Conservation (phyloP, 2,329 filamentous ascomycete species). For the Emmonsiellopsis sp. region DNA sequence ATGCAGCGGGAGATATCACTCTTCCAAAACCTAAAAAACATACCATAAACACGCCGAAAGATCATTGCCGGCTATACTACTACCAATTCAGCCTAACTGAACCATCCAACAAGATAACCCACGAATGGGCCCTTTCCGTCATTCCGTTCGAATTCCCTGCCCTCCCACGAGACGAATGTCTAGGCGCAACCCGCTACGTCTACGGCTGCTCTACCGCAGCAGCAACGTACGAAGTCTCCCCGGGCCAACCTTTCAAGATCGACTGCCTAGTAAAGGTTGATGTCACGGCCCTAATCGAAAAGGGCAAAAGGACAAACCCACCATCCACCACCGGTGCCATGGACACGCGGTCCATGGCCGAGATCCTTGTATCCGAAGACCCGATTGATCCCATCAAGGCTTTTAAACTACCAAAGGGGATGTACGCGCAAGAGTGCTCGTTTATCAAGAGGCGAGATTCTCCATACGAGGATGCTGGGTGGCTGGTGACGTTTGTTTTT, state of each 20-base stretch:
- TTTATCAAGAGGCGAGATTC: conserved; percentile 47
- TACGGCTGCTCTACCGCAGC: conserved; percentile 47
- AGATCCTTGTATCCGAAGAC: conserved; percentile 42
- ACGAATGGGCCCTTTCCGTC: conserved; percentile 56
- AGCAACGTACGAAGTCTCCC: neutral
- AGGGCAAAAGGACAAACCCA: conserved; percentile 40
- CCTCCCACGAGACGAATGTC: conserved; percentile 45
- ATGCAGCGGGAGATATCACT: conserved; percentile 54
- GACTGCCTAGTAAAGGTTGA: neutral
- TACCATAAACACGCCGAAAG: neutral
- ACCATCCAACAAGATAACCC: conserved; percentile 36
- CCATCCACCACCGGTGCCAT: conserved; percentile 51
- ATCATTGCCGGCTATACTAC: conserved; percentile 55
- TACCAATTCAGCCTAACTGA: conserved; percentile 49
- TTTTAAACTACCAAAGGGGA: conserved; percentile 52
- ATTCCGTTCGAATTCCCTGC: conserved; percentile 63
- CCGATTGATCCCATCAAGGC: conserved; percentile 49
- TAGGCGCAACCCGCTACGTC: conserved; percentile 51
- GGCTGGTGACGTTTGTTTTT: conserved; percentile 60
- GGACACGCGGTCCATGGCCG: conserved; percentile 46
- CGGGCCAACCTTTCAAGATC: neutral
- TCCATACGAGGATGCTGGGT: conserved; percentile 55
- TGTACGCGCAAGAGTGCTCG: conserved; percentile 58
- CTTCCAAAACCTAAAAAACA: conserved; percentile 52
- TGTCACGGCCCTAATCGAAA: conserved; percentile 42